A percentile compares a stretch with the other conserved stretches of the same genome.
These are phyloP conservation scores for Raffaelea deltoideospora DNA, from an alignment of 2,329 filamentous ascomycete genomes.

Conservation along the genomic window DNA sequence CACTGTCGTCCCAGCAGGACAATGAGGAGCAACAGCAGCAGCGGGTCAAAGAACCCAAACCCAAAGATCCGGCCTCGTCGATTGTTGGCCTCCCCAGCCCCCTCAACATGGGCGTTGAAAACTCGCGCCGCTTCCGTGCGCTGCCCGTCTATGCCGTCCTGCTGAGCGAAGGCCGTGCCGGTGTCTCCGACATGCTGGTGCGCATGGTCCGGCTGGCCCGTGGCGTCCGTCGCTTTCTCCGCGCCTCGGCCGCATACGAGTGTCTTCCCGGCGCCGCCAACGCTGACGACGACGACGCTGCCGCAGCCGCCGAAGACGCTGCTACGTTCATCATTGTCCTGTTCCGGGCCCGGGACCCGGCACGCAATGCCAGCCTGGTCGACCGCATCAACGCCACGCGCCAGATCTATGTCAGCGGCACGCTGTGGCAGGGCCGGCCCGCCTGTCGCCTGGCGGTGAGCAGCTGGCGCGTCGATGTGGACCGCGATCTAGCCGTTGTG, in stretches of 20 bases:
- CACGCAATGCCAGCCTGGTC: conserved; percentile 51
- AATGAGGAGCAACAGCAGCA: too few relatives aligned
- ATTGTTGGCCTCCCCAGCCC: conserved; percentile 81
- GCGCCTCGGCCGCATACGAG: conserved; percentile 46
- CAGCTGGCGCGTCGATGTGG: conserved; percentile 64
- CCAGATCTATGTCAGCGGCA: conserved; percentile 72
- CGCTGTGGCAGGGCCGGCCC: conserved; percentile 55
- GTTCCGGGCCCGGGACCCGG: conserved; percentile 55
- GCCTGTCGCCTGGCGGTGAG: conserved; percentile 75
- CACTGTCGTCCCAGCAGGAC: not conserved
- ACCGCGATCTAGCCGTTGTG: conserved; percentile 52
- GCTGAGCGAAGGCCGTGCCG: conserved; percentile 54
- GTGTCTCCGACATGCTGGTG: conserved; percentile 54
- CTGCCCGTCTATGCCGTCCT: conserved; percentile 79
- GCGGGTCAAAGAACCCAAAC: too few relatives aligned
- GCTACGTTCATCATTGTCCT: conserved; percentile 58
- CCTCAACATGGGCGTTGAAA: conserved; percentile 76
- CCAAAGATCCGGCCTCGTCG: conserved; percentile 14
- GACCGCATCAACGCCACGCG: conserved; percentile 56
- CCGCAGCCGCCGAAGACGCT: conserved; percentile 24
- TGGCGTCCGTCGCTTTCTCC: conserved; percentile 47
- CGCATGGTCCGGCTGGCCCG: conserved; percentile 60
- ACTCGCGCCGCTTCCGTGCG: conserved; percentile 79
- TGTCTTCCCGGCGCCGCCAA: conserved; percentile 35
- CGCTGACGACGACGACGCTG: conserved; percentile 16